Base-by-base conservation (phyloP, 768 basidiomycete species). In the Lyophyllum atratum region DNA sequence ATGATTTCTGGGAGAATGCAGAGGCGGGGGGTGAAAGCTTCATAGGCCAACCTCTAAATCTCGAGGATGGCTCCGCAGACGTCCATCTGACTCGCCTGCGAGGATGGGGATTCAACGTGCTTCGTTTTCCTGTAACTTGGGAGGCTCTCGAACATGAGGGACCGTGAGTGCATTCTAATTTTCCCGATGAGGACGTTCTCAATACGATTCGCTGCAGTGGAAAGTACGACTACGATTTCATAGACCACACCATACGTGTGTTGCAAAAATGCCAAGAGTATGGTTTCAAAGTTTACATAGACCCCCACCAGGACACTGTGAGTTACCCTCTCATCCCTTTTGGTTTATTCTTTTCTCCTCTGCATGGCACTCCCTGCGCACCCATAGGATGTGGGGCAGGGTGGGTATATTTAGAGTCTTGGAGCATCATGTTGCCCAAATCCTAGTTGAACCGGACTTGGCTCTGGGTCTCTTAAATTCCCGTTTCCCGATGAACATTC, bases 231-330 rank as follows among this genome's bases (percentile, higher is more conserved):
- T 80, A 87, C 51, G 90, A 89, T 25, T 98, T 87, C 68, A 94
- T 98, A 77, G 90, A 96, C 67, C 98, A 98, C 63, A 91, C 87
- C 3, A 81, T 98, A 31, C 81, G 83, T 10, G 87, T 96, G 0
- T 79, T 98, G n/a, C 81, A 83, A 21, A 95, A 95, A 70, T 95
- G 93, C 75, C 94, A 95, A 68, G 86, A 90, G 46, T 89, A 92
- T 64, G 96, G 95, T 17, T 97, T 98, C 74, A 84, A 83, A 68
- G 87, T 95, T 12, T 97, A 86, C 72, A 86, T 99, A 77, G 95
- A 98, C 66, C 94, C 96, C 5, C 96, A 99, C 71, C 97, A 99
- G 71, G 96, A 99, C 66, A 82, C 84, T 40, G 95, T 97, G 68
- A 68, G 93, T 83, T 2, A 28, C 25, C n/a, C n/a, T n/a, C n/a